Base-by-base conservation (phyloP, 805 yeast species). In the Priceomyces fermenticarens region DNA sequence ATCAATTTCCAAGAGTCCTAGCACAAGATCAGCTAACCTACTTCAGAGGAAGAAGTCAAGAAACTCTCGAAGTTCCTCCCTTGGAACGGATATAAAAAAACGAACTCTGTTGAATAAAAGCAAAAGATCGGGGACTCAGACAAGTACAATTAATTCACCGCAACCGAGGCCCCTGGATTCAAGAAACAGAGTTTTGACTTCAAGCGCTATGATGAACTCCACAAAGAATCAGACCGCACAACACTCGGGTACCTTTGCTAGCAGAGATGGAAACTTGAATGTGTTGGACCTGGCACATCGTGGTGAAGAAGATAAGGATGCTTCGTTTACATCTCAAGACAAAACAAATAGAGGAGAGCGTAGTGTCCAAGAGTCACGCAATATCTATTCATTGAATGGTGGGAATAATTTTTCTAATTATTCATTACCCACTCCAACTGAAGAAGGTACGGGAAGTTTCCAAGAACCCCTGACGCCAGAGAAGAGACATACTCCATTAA, bases 401-500 rank as follows among this genome's bases (percentile, higher is more conserved):
- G 25, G 7, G 8, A 20, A 20, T 20, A 20, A 20, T 20, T 20
- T 20, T 20, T n/a, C 31, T 27, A 16, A 13, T 12, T 14, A 25
- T 14, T 20, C 23, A 15, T 13, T 16, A 13, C n/a, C 27, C 15
- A 6, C 30, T n/a, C 20, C 40, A 25, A 23, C 30, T 32, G 31
- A 31, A 10, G 25, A 32, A 20, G 15, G 32, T n/a, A 20, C 25
- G 8, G 8, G 7, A 20, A 4, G 7, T 8, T 8, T 20, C 25
- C 4, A 8, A 8, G 25, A 5, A 20, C 25, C 25, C 8, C 25
- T 20, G 4, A 3, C 20, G 14, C n/a, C 39, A 15, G 33, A 15
- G 28, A 13, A 30, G 9, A n/a, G 23, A 13, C 12, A 38, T 17
- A 14, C 26, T 27, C 26, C 34, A 26, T 35, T 54, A 14, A 40